Evolutionary conservation across 2,329 filamentous ascomycete genomes (phyloP).

Genomic region (Colletotrichum kahawae): DNA sequence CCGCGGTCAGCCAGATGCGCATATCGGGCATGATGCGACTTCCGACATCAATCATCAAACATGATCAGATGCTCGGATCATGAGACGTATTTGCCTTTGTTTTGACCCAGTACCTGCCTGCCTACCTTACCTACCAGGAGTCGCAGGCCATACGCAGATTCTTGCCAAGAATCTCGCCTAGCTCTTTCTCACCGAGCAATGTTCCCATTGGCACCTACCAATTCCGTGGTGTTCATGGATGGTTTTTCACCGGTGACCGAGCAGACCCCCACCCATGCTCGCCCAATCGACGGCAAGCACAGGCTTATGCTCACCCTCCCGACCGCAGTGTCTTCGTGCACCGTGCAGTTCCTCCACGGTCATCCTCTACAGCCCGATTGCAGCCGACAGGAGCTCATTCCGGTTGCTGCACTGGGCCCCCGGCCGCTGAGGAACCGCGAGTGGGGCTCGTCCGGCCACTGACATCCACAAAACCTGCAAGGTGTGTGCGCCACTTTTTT

Average conservation of each 20-base stretch:
- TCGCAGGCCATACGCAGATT: background rate
- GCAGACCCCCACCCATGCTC: background rate
- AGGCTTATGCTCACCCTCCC: background rate
- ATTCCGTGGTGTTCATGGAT: background rate
- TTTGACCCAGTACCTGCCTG: background rate
- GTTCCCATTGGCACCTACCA: background rate
- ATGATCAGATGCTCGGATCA: constrained; percentile 3
- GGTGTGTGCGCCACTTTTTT: constrained; percentile 1
- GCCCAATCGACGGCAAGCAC: background rate
- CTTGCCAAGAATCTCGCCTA: background rate
- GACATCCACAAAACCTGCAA: background rate
- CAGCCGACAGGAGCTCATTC: background rate
- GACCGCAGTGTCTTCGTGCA: background rate
- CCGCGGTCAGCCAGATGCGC: background rate
- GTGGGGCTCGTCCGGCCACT: background rate
- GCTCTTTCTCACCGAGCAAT: background rate
- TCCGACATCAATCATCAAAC: background rate
- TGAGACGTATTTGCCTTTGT: background rate
- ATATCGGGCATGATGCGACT: background rate
- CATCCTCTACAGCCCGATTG: background rate
- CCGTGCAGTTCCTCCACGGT: background rate
- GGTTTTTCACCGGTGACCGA: background rate
- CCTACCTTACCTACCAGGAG: background rate
- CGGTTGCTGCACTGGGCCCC: background rate
- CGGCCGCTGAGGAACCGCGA: background rate